Percentiles rank a stretch among this genome's conserved stretches.
Conservation (phyloP, 805 yeast genomes). For the Candida maesae region DNA sequence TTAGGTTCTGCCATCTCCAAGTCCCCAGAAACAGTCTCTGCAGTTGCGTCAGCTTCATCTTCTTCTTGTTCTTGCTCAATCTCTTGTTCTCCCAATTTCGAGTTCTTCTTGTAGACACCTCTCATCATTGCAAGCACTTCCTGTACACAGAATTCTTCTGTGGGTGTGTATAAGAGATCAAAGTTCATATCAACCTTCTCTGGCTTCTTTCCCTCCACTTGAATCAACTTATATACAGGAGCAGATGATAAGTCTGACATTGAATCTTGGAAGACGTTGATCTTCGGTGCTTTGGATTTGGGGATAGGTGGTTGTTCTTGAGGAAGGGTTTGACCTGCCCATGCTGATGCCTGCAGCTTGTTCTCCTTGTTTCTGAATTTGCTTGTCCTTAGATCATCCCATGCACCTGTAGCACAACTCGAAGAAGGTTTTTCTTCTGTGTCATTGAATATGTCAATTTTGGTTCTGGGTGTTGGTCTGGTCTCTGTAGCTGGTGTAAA, state of each 20-base stretch:
- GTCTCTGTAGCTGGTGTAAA: conserved; percentile 12
- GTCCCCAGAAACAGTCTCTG: not conserved
- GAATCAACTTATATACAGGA: conserved; percentile 47
- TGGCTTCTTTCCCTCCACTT: conserved; percentile 52
- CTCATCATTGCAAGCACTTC: conserved; percentile 55
- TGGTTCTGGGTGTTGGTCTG: conserved; percentile 12
- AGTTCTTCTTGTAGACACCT: conserved; percentile 10
- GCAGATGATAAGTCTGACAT: conserved; percentile 26
- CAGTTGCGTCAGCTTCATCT: not conserved
- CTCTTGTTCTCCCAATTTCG: too few relatives aligned
- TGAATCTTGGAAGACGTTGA: conserved; percentile 39
- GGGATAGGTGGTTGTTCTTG: conserved; percentile 30
- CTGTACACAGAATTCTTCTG: conserved; percentile 55
- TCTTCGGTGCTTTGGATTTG: conserved; percentile 21
- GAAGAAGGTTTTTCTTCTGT: conserved; percentile 10
- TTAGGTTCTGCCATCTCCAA: too few relatives aligned
- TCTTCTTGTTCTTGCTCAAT: too few relatives aligned
- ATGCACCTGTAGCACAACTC: too few relatives aligned
- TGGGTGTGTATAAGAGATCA: conserved; percentile 44
- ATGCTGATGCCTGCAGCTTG: conserved; percentile 45
- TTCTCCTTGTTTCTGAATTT: conserved; percentile 63
- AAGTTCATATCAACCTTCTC: conserved; percentile 61
- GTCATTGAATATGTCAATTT: conserved; percentile 22
- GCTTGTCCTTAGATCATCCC: conserved; percentile 49
- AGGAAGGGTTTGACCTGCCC: conserved; percentile 60